Base-by-base conservation (phyloP, 139 green algal genomes). In the Yamagishiella unicocca region DNA sequence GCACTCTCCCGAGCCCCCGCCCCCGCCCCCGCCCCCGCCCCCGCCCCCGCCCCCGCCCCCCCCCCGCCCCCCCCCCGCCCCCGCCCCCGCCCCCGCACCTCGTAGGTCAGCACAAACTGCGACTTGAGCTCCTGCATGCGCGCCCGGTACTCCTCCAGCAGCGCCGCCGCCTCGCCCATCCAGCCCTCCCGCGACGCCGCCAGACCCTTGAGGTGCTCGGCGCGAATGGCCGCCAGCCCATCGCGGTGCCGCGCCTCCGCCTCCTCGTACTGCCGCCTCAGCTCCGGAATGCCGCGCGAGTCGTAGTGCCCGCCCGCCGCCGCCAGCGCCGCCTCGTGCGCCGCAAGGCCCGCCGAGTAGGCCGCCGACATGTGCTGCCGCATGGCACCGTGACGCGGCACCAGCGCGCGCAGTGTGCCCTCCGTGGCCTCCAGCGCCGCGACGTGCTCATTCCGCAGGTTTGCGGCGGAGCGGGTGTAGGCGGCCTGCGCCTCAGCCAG, bases 101-200 rank as follows among this genome's bases (percentile, higher is more conserved):
- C 78, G 25, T 87, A 78, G 6, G 64, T 53, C 2, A 87, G 81
- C 64, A 79, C 42, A 70, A 79, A 87, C 64, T 87, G 81, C 43
- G 27, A 33, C 66, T 79, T 78, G 31, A 87, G 81, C 81, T 87
- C 81, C 66, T 78, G 64, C 81, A 87, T 78, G 46, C 81, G 81
- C 25, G 81, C 81, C 27, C 81, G 81, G 81, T 87, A 87, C 81
- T 87, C 81, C 66, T 87, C 81, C 64, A 87, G 81, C 81, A 87
- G 67, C 45, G 64, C 81, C 64, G 81, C 81, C 62, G 66, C 81
- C 81, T 87, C 81, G 64, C 81, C 81, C 81, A 87, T 53, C 64
- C 66, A 87, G 45, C 81, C 81, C 40, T 87, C 81, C 8, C 66
- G 43, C 31, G 45, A 38, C 19, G 45, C 66, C 46, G 64, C 45